Conservation (phyloP, 441 rosid genomes). For the Pelargonium citronellum region DNA sequence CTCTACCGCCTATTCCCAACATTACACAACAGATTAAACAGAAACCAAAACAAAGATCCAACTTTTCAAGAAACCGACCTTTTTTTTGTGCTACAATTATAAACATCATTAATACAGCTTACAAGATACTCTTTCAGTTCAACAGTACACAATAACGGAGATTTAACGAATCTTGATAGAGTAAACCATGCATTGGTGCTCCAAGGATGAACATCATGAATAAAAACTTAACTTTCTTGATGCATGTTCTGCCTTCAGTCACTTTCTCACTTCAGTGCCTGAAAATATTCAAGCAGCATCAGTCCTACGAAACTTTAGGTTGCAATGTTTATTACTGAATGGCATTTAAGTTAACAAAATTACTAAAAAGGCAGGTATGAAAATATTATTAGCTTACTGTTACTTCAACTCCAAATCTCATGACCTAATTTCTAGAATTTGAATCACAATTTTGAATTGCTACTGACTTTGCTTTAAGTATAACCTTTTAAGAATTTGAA, state of each 20-base stretch:
- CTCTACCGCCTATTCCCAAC: neutral
- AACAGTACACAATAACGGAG: too few relatives aligned
- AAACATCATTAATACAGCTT: too few relatives aligned
- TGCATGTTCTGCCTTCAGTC: neutral
- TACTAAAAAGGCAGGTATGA: too few relatives aligned
- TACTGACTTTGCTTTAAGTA: too few relatives aligned
- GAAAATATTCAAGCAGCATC: neutral
- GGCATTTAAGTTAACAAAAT: neutral
- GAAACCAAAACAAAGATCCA: neutral
- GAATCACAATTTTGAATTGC: too few relatives aligned
- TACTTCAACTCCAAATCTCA: too few relatives aligned
- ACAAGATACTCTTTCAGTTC: too few relatives aligned
- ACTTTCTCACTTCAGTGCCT: neutral
- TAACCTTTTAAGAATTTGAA: too few relatives aligned
- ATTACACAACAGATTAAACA: neutral
- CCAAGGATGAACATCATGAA: neutral
- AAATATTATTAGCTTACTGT: too few relatives aligned
- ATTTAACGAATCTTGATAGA: too few relatives aligned
- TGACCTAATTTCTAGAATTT: too few relatives aligned
- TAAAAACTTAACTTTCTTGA: neutral
- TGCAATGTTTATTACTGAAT: neutral
- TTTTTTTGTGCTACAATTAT: neutral
- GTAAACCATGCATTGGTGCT: too few relatives aligned
- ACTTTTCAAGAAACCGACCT: neutral
- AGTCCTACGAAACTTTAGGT: neutral